phyloP scores from a whole-genome alignment of 352 stramenopile species.

The Phytophthora palmivora region DNA sequence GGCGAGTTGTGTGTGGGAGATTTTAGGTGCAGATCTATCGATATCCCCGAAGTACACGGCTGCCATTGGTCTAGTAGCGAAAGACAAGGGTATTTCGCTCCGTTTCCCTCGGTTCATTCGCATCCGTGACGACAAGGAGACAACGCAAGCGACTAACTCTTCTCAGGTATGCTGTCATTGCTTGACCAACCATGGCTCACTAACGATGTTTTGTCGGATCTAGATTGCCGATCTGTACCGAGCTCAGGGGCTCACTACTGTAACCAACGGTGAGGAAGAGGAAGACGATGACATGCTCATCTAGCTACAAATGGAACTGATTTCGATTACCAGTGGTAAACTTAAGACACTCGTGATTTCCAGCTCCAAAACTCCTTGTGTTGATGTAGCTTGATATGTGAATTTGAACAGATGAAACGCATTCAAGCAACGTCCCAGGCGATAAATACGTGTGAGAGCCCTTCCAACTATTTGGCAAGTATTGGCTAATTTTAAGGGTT shows the following conservation, averaged over 20 bases:
- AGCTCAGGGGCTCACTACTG: conserved; percentile 76
- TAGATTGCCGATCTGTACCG: conserved; percentile 86
- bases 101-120: conserved; percentile 99
- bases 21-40: conserved; percentile 98
- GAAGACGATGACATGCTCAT: conserved; percentile 86
- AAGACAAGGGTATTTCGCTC: conserved; percentile 97
- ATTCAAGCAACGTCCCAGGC: conserved; percentile 18
- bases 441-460: not conserved
- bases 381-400: conserved; percentile 16
- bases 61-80: conserved; percentile 91
- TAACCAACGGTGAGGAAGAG: conserved; percentile 66
- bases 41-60: conserved; percentile 98
- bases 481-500: conserved; percentile 27
- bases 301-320: conserved; percentile 44
- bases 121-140: conserved; percentile 97
- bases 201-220: conserved; percentile 10
- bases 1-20: conserved; percentile 97
- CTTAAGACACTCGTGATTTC: conserved; percentile 17
- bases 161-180: conserved; percentile 88
- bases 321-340: conserved; percentile 6
- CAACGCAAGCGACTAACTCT: conserved; percentile 95
- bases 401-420: conserved; percentile 29
- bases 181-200: not conserved
- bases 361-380: conserved; percentile 2
- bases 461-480: conserved; percentile 29